Evolutionary conservation across 176 grass and related monocot species (phyloP).

Genomic region (Ampelocalamus luodianensis): DNA sequence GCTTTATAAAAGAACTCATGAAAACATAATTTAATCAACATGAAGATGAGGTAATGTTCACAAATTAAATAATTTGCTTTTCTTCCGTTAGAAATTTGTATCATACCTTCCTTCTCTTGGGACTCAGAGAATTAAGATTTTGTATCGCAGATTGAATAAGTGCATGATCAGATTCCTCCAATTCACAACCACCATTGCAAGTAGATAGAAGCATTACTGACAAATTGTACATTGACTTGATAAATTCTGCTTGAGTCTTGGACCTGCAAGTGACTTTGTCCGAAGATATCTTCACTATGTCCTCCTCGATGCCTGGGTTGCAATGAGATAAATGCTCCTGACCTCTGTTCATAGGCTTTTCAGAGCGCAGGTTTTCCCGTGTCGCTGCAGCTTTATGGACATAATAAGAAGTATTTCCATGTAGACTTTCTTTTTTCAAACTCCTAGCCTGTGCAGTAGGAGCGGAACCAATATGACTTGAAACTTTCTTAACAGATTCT

Average conservation of each 20-base stretch:
- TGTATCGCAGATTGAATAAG: slow-evolving; percentile 51
- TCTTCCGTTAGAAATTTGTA: background rate
- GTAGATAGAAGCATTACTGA: slow-evolving; percentile 52
- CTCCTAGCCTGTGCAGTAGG: slow-evolving; percentile 5
- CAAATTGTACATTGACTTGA: slow-evolving; percentile 60
- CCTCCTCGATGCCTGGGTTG: background rate
- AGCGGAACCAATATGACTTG: slow-evolving; percentile 19
- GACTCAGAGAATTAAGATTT: slow-evolving; percentile 60
- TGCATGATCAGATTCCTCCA: slow-evolving; percentile 48
- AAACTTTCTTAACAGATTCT: slow-evolving; percentile 29
- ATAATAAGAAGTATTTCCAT: slow-evolving; percentile 24
- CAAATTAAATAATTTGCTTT: background rate
- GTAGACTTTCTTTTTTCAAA: slow-evolving; percentile 18
- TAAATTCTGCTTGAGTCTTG: slow-evolving; percentile 37
- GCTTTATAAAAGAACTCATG: background rate
- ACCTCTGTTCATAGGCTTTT: slow-evolving; percentile 22
- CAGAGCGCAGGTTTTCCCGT: slow-evolving; percentile 29
- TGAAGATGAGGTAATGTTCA: background rate
- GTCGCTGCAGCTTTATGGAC: slow-evolving; percentile 23
- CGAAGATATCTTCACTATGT: slow-evolving; percentile 10
- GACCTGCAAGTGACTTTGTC: slow-evolving; percentile 25
- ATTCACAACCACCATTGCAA: slow-evolving; percentile 35
- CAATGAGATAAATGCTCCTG: slow-evolving; percentile 33
- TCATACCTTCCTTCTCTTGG: slow-evolving; percentile 49
- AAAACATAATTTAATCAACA: slow-evolving; percentile 18